Evolutionary conservation across 495 filamentous ascomycete genomes (phyloP).

Genomic region (Penicillium manginii): DNA sequence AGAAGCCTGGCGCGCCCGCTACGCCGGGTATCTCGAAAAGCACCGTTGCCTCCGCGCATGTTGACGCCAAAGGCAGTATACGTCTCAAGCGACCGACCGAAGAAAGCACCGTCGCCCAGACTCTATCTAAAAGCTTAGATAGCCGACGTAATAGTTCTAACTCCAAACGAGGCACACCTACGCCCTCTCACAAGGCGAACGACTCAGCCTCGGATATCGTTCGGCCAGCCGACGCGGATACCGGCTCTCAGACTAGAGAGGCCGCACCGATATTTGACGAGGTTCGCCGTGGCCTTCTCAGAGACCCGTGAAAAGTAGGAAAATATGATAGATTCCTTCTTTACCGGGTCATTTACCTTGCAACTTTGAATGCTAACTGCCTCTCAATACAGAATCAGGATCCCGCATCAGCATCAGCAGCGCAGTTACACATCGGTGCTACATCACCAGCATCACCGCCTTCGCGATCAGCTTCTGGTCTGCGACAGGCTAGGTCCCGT

Average conservation of each 20-base stretch:
- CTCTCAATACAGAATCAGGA: slow-evolving; percentile 9
- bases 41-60: slow-evolving; percentile 85
- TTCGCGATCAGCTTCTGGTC: slow-evolving; percentile 26
- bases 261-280: slow-evolving; percentile 47
- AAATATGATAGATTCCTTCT: slow-evolving; percentile 15
- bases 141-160: slow-evolving; percentile 84
- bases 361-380: slow-evolving; percentile 8
- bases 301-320: slow-evolving; percentile 48
- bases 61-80: slow-evolving; percentile 79
- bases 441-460: slow-evolving; percentile 21
- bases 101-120: slow-evolving; percentile 69
- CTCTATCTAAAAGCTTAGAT: slow-evolving; percentile 83
- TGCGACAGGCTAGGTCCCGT: slow-evolving; percentile 34
- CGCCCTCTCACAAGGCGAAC: slow-evolving; percentile 37
- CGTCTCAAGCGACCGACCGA: slow-evolving; percentile 57
- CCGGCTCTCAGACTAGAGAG: slow-evolving; percentile 39
- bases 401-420: slow-evolving; percentile 5
- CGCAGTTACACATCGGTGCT: slow-evolving; percentile 4
- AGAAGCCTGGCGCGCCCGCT: slow-evolving; percentile 91
- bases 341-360: slow-evolving; percentile 27
- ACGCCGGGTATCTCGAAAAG: slow-evolving; percentile 87
- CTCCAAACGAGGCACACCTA: slow-evolving; percentile 66
- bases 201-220: slow-evolving; percentile 44
- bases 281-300: slow-evolving; percentile 54
- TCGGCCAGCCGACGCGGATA: slow-evolving; percentile 37